Evolutionary conservation across 2,329 filamentous ascomycete species (phyloP), one percentile per base, ranked within the genome.

Genomic region (Phialemonium atrogriseum): DNA sequence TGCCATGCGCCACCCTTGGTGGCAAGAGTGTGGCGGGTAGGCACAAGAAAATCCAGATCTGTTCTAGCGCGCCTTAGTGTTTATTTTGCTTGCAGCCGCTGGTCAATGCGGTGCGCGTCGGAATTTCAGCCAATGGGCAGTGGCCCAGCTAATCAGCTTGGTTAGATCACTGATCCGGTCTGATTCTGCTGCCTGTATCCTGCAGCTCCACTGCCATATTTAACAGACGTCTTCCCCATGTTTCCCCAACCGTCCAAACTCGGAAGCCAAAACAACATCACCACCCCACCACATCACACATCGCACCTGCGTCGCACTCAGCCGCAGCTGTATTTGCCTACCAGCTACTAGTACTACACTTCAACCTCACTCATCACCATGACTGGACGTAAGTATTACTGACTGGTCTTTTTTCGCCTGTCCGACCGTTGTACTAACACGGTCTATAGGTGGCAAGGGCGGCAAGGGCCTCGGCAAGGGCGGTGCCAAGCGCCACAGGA

Each of bases 391-490:
- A 71, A 44, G 45, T 48, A 20, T 14, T 16, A 33, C 27, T 14
- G 4, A 7, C 10, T 4, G 12, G 25, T 13, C 18, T 10, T 16
- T 25, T 10, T 22, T 25, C n/a, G 26, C 17, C 20, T 20, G 32
- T 24, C 21, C 30, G 20, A 18, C 26, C 33, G 30, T 37, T 42
- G 42, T 40, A n/a, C n/a, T n/a, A n/a, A n/a, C 21, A 17, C 20
- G 9, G 9, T 47, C 41, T 39, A 51, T 51, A 93, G 85, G 85
- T 64, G 86, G 86, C 64, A 94, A 94, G 73, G 88, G 88, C 68
- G 88, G 88, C 64, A 94, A 94, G 80, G 88, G 87, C 64, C 86
- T 95, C 68, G 88, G 88, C 66, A 94, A 94, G 81, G 88, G 88
- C 49, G 88, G 88, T 65, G 89, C 89, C 68, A 96, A 95, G 84